A percentile compares a stretch with the other conserved stretches of the same genome.
These are phyloP conservation scores for Fraxinus pennsylvanica DNA, from an alignment of 257 asterid genomes.

Conservation along the genomic window DNA sequence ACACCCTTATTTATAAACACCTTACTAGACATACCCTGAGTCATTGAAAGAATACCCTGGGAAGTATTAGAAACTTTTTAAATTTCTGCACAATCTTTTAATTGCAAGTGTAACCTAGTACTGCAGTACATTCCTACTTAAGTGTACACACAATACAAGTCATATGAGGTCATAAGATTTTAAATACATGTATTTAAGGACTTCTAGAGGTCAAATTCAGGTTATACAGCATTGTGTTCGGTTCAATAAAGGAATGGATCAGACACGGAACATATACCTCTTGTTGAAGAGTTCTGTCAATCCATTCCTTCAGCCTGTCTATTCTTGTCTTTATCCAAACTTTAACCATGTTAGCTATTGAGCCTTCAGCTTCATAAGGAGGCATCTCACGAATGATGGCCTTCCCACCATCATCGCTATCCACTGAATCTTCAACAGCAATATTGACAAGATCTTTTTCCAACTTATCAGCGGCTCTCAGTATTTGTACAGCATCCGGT, in stretches of 20 bases:
- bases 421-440: conserved; percentile 98
- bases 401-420: conserved; percentile 98
- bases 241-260: neutral
- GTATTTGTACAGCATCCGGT: conserved; percentile 87
- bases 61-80: neutral
- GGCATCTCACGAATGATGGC: conserved; percentile 96
- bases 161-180: conserved; percentile 13
- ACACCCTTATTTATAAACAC: no score
- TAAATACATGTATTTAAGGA: neutral
- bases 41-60: neutral
- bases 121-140: neutral
- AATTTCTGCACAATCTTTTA: neutral
- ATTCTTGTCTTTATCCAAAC: conserved; percentile 86
- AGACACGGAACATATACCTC: conserved; percentile 58
- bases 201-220: neutral
- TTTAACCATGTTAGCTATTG: conserved; percentile 79
- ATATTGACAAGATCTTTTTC: conserved; percentile 92
- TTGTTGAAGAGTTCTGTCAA: conserved; percentile 91
- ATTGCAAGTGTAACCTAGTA: neutral
- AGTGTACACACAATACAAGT: neutral
- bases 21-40: neutral
- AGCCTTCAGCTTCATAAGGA: conserved; percentile 95
- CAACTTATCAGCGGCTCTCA: conserved; percentile 95
- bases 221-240: neutral
- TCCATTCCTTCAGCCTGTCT: conserved; percentile 82